These are phyloP conservation scores for Saccharomycopsis vini DNA, from an alignment of 805 yeast genomes.

Conservation along the genomic window DNA sequence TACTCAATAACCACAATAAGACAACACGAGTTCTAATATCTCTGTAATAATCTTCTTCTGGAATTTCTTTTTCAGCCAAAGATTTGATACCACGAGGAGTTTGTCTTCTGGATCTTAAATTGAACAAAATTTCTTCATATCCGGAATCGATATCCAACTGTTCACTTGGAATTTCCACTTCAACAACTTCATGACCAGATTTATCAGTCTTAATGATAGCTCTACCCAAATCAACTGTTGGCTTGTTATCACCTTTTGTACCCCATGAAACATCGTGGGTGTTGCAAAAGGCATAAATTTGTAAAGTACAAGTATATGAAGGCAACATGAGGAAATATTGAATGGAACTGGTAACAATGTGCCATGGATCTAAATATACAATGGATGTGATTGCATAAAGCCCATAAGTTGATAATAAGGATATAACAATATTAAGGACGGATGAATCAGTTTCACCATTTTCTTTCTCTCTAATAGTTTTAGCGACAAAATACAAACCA, in stretches of 20 bases:
- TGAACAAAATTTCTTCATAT: constrained; percentile 65
- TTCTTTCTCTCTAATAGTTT: constrained; percentile 37
- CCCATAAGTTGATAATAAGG: constrained; percentile 87
- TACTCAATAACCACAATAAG: constrained; percentile 84
- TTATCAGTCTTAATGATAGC: constrained; percentile 77
- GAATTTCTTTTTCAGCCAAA: constrained; percentile 30
- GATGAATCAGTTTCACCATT: constrained; percentile 35
- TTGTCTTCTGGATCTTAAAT: constrained; percentile 61
- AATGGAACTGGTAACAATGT: constrained; percentile 72
- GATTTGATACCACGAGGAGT: constrained; percentile 44
- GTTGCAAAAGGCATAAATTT: constrained; percentile 94
- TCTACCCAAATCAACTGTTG: constrained; percentile 60
- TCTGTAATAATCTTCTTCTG: constrained; percentile 78
- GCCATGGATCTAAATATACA: constrained; percentile 94
- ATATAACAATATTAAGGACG: constrained; percentile 70
- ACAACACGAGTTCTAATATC: constrained; percentile 94
- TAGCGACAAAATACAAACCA: constrained; percentile 71
- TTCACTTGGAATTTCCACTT: constrained; percentile 62
- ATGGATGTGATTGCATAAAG: constrained; percentile 75
- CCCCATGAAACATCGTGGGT: constrained; percentile 99
- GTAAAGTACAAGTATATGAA: constrained; percentile 83
- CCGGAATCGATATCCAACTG: constrained; percentile 74
- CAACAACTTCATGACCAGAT: constrained; percentile 76
- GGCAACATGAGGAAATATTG: constrained; percentile 90
- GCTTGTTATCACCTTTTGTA: constrained; percentile 86